Percentiles rank a stretch among this genome's conserved stretches.
phyloP scores from a whole-genome alignment of 495 filamentous ascomycete genomes.

The Aspergillus sclerotiicarbonarius region DNA sequence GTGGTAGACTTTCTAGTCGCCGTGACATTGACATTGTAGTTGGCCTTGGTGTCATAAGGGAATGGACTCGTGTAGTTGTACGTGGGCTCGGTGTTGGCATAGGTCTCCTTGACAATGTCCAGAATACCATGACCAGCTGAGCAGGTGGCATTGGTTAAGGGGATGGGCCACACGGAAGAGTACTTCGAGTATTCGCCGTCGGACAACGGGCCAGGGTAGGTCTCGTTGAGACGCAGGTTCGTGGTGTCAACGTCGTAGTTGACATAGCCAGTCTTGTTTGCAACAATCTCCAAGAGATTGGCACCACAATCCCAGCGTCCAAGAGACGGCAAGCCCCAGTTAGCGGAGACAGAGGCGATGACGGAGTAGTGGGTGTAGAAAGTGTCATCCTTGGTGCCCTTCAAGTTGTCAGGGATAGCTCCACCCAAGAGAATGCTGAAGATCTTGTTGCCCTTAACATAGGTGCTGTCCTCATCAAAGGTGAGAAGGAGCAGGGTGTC shows the following conservation, averaged over 20 bases:
- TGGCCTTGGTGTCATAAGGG: constrained; percentile 35
- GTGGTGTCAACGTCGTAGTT: constrained; percentile 48
- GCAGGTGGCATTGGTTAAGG: constrained; percentile 38
- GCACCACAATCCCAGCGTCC: constrained; percentile 72
- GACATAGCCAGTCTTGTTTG: constrained; percentile 54
- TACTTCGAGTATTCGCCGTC: constrained; percentile 31
- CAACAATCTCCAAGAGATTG: constrained; percentile 63
- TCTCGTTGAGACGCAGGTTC: constrained; percentile 44
- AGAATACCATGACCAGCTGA: constrained; percentile 48
- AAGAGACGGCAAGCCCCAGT: constrained; percentile 67
- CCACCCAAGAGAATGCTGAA: constrained; percentile 65
- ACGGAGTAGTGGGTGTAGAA: constrained; percentile 75
- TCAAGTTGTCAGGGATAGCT: constrained; percentile 54
- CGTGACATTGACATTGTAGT: constrained; percentile 33
- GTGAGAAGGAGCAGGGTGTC: constrained; percentile 66
- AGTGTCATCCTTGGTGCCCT: constrained; percentile 60
- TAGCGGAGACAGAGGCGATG: constrained; percentile 62
- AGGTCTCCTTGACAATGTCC: constrained; percentile 42
- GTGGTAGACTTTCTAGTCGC: constrained; percentile 23
- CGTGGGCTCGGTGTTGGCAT: constrained; percentile 28
- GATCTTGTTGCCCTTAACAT: constrained; percentile 54
- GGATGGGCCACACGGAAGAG: constrained; percentile 40
- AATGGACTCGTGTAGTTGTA: constrained; percentile 47
- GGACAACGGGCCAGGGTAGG: constrained; percentile 50
- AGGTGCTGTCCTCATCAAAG: constrained; percentile 65